Evolutionary conservation across 139 green algal genomes (phyloP).

Genomic region (Chlorella sp.): DNA sequence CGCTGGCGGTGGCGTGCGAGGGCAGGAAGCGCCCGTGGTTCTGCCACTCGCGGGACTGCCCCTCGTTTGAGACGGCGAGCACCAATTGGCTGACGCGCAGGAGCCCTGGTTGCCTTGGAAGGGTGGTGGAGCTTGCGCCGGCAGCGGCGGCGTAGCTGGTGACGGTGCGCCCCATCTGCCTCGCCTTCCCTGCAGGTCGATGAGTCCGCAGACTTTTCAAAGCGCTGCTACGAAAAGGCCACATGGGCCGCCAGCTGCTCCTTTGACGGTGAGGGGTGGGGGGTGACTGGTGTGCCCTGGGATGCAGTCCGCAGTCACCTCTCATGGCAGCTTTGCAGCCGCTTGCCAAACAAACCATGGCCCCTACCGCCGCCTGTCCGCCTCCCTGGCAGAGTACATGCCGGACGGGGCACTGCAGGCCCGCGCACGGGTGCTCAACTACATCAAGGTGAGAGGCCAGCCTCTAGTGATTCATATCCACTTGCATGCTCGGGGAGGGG

Average conservation of each 20-base stretch:
- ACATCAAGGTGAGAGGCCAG: background rate
- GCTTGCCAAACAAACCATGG: background rate
- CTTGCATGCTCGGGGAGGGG: no score
- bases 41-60: conserved; percentile 16
- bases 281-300: background rate
- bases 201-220: background rate
- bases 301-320: background rate
- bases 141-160: background rate
- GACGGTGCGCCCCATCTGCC: background rate
- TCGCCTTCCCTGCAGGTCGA: background rate
- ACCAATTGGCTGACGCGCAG: no score
- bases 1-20: background rate
- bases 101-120: no score
- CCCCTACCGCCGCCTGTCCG: background rate
- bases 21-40: conserved; percentile 1
- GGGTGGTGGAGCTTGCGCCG: no score
- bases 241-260: conserved; percentile 22
- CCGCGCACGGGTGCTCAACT: background rate
- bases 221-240: conserved; percentile 21
- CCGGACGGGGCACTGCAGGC: conserved; percentile 1
- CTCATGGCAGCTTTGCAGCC: background rate
- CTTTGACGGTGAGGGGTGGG: background rate
- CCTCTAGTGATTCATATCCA: background rate
- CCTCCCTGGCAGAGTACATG: background rate
- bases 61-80: background rate